Conservation (phyloP, 2,329 filamentous ascomycete genomes). For the Akanthomyces muscarius region DNA sequence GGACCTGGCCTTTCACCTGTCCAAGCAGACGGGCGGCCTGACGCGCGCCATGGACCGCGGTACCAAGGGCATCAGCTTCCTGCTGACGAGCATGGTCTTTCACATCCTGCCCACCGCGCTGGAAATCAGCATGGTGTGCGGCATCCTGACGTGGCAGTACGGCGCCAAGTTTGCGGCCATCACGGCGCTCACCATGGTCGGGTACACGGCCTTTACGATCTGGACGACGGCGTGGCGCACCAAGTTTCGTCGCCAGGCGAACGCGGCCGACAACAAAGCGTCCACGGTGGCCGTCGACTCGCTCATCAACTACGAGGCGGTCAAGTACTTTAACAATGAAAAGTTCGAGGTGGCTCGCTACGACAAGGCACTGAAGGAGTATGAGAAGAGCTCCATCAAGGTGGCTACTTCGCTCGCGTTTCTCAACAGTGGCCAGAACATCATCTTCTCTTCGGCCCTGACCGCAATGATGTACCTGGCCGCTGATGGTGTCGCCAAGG, state of each 20-base stretch:
- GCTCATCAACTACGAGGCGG: conserved; percentile 96
- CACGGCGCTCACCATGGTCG: conserved; percentile 84
- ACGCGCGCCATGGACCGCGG: conserved; percentile 93
- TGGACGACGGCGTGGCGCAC: conserved; percentile 95
- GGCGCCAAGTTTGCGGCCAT: conserved; percentile 88
- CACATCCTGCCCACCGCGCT: conserved; percentile 90
- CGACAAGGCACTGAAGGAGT: conserved; percentile 77
- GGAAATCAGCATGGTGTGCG: conserved; percentile 93
- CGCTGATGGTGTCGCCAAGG: conserved; percentile 78
- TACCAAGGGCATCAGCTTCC: conserved; percentile 96
- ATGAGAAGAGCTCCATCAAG: conserved; percentile 94
- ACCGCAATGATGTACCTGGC: conserved; percentile 99
- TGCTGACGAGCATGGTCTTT: conserved; percentile 97
- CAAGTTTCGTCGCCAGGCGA: conserved; percentile 90
- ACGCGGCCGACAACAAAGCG: conserved; percentile 91
- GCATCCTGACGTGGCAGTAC: conserved; percentile 95
- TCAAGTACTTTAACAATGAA: conserved; percentile 99
- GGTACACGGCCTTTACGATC: conserved; percentile 96
- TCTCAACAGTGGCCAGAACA: conserved; percentile 90
- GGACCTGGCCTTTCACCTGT: conserved; percentile 90
- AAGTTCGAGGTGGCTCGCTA: conserved; percentile 89
- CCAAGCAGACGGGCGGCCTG: conserved; percentile 89
- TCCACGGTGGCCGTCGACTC: conserved; percentile 96
- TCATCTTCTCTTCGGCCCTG: conserved; percentile 92
- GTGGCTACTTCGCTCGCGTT: conserved; percentile 90